Percentiles rank a stretch among this genome's conserved stretches.
Evolutionary conservation across 805 yeast genomes (phyloP).

Genomic region (Barnettozyma populi): DNA sequence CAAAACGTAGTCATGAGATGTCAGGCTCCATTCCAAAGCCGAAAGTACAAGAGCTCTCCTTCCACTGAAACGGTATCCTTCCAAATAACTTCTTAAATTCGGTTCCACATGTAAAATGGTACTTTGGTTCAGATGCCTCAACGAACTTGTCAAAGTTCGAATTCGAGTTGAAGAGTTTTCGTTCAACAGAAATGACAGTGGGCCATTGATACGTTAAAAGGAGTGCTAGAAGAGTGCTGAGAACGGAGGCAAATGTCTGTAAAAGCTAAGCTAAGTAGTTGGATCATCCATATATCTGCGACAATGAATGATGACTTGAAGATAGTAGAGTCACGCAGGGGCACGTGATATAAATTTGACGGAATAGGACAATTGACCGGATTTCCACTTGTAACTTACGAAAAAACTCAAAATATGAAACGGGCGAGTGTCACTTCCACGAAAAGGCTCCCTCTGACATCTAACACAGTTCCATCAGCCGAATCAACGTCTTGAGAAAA

Average conservation of each 20-base stretch:
- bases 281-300: too few species aligned
- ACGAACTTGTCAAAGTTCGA: constrained; percentile 42
- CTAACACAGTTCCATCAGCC: neutral
- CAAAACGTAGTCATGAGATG: too few species aligned
- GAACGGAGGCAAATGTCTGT: too few species aligned
- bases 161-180: constrained; percentile 42
- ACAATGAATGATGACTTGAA: too few species aligned
- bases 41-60: constrained; percentile 30
- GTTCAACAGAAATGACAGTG: constrained; percentile 38
- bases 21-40: too few species aligned
- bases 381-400: too few species aligned
- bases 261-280: too few species aligned
- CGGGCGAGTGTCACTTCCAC: neutral
- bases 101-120: constrained; percentile 58
- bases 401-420: neutral
- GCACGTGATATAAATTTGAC: too few species aligned
- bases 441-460: neutral
- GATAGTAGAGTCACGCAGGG: too few species aligned
- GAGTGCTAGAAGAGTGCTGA: too few species aligned
- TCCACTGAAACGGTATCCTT: constrained; percentile 55
- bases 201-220: constrained; percentile 65
- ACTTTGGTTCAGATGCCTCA: constrained; percentile 47
- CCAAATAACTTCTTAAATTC: constrained; percentile 46
- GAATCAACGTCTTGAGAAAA: neutral
- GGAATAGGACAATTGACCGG: too few species aligned